Evolutionary conservation across 306 rosid species (phyloP).

Genomic region (Albizia julibrissin): DNA sequence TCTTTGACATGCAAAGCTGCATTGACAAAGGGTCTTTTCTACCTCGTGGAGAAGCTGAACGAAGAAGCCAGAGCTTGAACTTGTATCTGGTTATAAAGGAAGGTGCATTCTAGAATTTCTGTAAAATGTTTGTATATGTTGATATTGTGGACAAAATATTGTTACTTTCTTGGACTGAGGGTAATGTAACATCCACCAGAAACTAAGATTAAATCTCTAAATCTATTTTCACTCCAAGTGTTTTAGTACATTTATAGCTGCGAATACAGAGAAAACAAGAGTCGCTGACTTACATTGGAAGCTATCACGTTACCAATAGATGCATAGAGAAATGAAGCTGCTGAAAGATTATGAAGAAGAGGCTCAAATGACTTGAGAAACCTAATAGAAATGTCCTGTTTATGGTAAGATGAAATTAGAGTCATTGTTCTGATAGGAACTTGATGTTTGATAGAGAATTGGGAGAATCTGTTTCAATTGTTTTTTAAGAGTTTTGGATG

Average conservation of each 20-base stretch:
- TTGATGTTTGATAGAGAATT: neutral
- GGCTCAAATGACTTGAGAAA: neutral
- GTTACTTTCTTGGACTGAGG: no score
- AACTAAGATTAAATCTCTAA: neutral
- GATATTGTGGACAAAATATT: no score
- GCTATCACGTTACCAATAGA: no score
- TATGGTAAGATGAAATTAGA: no score
- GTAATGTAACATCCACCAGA: no score
- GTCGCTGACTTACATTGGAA: no score
- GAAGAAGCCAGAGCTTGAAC: neutral
- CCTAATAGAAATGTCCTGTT: neutral
- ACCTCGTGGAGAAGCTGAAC: neutral
- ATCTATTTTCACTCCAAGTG: neutral
- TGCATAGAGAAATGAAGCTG: no score
- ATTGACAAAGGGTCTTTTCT: neutral
- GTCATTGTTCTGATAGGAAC: no score
- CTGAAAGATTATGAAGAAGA: no score
- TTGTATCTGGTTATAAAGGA: neutral
- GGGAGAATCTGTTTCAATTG: neutral
- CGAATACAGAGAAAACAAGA: no score
- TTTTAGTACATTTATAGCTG: no score
- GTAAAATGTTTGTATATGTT: neutral
- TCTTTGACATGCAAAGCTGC: conserved; percentile 4
- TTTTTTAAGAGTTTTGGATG: no score
- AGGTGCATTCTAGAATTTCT: neutral